Percentiles rank a stretch among this genome's conserved stretches.
These are phyloP conservation scores for Ammopiptanthus mongolicus DNA, from an alignment of 306 rosid species.

Conservation along the genomic window DNA sequence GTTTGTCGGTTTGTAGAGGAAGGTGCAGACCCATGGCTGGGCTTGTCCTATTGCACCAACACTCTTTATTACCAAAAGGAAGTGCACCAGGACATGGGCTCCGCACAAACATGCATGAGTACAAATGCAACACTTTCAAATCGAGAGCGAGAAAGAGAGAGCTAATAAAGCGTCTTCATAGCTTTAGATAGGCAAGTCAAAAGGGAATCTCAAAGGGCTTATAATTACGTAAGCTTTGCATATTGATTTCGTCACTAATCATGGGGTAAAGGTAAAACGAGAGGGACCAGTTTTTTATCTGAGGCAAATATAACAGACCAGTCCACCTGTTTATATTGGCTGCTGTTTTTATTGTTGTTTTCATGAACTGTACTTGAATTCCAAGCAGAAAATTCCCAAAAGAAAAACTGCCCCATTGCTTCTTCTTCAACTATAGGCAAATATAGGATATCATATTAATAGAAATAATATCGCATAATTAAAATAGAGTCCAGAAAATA, in stretches of 20 bases:
- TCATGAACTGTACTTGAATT: constrained; percentile 13
- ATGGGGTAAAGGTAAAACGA: constrained; percentile 2
- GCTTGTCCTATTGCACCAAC: constrained; percentile 38
- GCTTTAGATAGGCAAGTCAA: constrained; percentile 41
- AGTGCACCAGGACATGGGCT: constrained; percentile 28
- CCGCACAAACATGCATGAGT: constrained; percentile 33
- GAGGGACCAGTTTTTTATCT: constrained; percentile 10
- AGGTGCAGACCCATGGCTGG: constrained; percentile 35
- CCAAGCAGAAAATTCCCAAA: constrained; percentile 23
- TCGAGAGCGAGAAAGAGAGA: background rate
- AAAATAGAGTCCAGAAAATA: too few relatives aligned
- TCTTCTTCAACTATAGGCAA: constrained; percentile 4
- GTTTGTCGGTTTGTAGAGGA: constrained; percentile 61
- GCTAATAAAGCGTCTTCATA: constrained; percentile 3
- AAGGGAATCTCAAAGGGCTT: constrained; percentile 27
- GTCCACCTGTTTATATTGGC: background rate
- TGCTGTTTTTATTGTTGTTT: constrained; percentile 5
- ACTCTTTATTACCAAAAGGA: constrained; percentile 13
- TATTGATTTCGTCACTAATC: constrained; percentile 42
- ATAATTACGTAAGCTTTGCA: constrained; percentile 51
- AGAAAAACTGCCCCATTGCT: background rate
- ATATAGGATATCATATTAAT: too few relatives aligned
- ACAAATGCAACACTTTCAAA: constrained; percentile 27
- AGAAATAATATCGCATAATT: too few relatives aligned
- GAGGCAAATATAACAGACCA: background rate